phyloP scores from a whole-genome alignment of 73 alveolate genomes.

The Stentor roeselii region DNA sequence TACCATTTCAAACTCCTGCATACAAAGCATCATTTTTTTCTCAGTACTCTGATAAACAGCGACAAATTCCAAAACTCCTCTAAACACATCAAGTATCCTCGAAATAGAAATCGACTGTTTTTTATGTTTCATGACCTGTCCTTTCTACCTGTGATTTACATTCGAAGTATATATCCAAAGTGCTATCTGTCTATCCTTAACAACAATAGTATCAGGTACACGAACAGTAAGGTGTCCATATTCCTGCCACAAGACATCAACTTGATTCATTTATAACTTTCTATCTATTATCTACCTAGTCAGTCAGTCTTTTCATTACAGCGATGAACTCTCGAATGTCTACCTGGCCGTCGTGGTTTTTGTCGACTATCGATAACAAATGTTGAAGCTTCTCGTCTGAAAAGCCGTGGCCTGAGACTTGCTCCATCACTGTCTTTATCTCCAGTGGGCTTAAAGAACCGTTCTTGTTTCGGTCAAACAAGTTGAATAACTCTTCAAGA shows the following conservation, averaged over 20 bases:
- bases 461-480: constrained; percentile 10
- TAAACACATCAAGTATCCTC: not conserved
- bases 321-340: constrained; percentile 16
- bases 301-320: constrained; percentile 20
- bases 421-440: constrained; percentile 24
- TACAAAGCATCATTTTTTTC: too few relatives aligned
- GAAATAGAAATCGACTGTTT: not conserved
- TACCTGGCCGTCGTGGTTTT: constrained; percentile 4
- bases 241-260: not conserved
- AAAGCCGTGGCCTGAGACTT: constrained; percentile 23
- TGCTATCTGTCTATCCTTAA: not conserved
- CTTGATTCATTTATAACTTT: not conserved
- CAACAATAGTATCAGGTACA: not conserved
- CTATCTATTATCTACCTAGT: too few relatives aligned
- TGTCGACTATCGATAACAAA: not conserved
- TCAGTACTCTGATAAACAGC: not conserved
- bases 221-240: not conserved
- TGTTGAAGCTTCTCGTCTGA: not conserved
- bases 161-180: not conserved
- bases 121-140: not conserved
- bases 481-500: constrained; percentile 2
- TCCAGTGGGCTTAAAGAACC: constrained; percentile 9
- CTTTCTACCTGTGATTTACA: not conserved
- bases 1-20: not conserved
- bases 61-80: not conserved